A percentile compares a stretch with the other conserved stretches of the same genome.
Conservation (phyloP, 768 basidiomycete genomes). For the Podaxis sp. region DNA sequence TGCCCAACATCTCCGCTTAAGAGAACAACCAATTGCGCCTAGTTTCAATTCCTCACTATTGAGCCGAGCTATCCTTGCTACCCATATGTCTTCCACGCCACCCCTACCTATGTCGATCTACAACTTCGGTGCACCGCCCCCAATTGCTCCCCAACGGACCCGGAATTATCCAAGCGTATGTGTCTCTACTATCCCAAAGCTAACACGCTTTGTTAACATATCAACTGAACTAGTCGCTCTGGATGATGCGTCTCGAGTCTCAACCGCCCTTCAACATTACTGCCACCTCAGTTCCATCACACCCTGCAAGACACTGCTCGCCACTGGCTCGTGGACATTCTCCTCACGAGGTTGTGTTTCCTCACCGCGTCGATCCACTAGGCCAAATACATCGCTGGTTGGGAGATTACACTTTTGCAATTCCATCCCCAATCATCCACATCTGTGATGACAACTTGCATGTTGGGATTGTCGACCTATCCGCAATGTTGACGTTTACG, state of each 20-base stretch:
- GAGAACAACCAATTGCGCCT: too few relatives aligned
- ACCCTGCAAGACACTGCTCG: background rate
- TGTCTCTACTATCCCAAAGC: background rate
- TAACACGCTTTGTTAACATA: background rate
- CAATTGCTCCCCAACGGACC: background rate
- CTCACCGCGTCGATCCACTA: background rate
- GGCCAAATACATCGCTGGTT: background rate
- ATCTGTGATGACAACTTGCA: background rate
- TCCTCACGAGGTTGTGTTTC: background rate
- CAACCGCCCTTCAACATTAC: background rate
- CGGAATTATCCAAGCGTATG: background rate
- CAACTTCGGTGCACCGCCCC: background rate
- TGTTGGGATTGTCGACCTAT: background rate
- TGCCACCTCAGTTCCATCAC: background rate
- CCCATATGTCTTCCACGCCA: background rate
- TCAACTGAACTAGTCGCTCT: background rate
- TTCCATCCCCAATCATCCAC: background rate
- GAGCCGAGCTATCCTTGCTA: background rate
- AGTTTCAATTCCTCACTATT: too few relatives aligned
- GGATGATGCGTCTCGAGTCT: background rate
- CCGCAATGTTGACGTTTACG: background rate
- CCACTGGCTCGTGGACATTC: background rate
- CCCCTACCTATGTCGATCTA: background rate
- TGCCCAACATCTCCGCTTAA: too few relatives aligned
- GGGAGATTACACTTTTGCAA: background rate